Evolutionary conservation across 1,139 yeast species (phyloP).

Genomic region (Blastobotrys raffinosifermentans): DNA sequence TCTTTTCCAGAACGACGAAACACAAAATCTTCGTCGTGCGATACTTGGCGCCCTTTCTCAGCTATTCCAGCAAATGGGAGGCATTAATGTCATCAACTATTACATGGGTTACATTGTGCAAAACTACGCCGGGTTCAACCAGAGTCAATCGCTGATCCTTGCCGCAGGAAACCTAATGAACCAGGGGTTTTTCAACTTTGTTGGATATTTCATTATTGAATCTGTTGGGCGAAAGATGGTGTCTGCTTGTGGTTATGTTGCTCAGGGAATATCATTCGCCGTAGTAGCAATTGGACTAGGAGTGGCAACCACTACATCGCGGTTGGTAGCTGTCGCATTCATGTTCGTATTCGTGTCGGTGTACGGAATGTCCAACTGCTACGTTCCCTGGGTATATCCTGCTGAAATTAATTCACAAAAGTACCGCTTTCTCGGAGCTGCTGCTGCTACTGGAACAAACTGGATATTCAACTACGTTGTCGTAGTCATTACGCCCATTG

Average conservation of each 20-base stretch:
- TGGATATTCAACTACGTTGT: conserved; percentile 5
- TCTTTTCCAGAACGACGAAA: conserved; percentile 5
- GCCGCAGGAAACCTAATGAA: conserved; percentile 10
- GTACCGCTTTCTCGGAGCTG: conserved; percentile 2
- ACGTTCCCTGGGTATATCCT: conserved; percentile 1
- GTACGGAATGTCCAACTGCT: conserved; percentile 1
- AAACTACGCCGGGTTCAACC: conserved; percentile 5
- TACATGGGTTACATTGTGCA: conserved; percentile 8
- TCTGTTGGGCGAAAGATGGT: conserved; percentile 8
- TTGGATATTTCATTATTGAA: conserved; percentile 7
- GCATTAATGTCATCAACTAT: conserved; percentile 8
- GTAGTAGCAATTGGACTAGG: conserved; percentile 10
- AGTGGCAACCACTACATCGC: conserved; percentile 7
- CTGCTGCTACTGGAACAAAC: conserved; percentile 2
- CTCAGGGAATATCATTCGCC: conserved; percentile 10
- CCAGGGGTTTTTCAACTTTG: conserved; percentile 8
- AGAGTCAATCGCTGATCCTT: conserved; percentile 5
- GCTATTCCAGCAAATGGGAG: conserved; percentile 8
- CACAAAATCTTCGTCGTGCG: conserved; percentile 7
- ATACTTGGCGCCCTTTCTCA: conserved; percentile 6
- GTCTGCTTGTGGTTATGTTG: conserved; percentile 9
- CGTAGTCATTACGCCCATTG: conserved; percentile 33
- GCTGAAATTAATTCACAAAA: conserved; percentile 2
- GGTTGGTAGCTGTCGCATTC: conserved; percentile 22
- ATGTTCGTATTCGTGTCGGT: conserved; percentile 7